Percentiles rank a stretch among this genome's conserved stretches.
Conservation (phyloP, 441 rosid species). For the Mallotus japonicus region DNA sequence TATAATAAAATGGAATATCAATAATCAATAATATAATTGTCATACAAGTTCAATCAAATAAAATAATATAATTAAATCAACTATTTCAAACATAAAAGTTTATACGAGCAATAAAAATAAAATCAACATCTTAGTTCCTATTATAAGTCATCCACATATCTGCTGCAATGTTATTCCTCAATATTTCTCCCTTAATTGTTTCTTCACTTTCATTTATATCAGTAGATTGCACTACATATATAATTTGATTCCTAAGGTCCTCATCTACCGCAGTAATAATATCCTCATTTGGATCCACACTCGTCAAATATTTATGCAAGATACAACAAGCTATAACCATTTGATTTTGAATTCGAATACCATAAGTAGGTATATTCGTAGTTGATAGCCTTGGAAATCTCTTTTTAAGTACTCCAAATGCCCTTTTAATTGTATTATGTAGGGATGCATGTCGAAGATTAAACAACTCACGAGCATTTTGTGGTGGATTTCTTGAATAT, state of each 20-base stretch:
- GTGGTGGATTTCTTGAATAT: neutral
- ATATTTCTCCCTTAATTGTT: neutral
- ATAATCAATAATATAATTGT: neutral
- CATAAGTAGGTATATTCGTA: neutral
- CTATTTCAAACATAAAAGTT: neutral
- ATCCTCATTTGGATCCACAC: neutral
- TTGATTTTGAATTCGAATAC: neutral
- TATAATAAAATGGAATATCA: neutral
- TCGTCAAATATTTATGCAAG: constrained; percentile 8
- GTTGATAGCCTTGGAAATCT: neutral
- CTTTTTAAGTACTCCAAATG: constrained; percentile 20
- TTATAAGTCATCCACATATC: neutral
- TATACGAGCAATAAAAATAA: neutral
- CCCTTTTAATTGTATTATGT: neutral
- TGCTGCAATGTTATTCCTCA: neutral
- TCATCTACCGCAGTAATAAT: neutral
- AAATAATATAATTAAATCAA: neutral
- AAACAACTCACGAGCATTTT: neutral
- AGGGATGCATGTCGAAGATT: constrained; percentile 10
- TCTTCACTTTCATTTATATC: neutral
- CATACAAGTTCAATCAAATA: neutral
- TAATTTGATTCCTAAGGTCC: neutral
- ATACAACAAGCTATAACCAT: constrained; percentile 1
- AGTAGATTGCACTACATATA: neutral
- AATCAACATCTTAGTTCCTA: neutral